phyloP scores from a whole-genome alignment of 1,139 yeast species.

The Pichia sp. region DNA sequence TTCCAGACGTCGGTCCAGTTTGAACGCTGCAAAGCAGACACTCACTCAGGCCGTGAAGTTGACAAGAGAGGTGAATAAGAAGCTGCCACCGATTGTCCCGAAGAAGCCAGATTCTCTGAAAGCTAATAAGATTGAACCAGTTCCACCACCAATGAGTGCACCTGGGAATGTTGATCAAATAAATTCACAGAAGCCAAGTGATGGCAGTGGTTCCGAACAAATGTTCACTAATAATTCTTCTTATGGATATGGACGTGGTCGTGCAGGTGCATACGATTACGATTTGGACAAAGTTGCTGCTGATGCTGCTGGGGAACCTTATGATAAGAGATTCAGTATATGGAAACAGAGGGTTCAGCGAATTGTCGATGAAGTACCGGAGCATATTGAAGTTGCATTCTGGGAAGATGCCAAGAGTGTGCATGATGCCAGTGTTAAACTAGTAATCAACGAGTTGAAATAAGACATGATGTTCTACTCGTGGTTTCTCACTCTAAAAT shows the following conservation, averaged over 20 bases:
- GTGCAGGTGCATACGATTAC: too few relatives aligned
- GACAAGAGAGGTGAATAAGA: conserved; percentile 5
- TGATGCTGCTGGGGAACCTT: too few relatives aligned
- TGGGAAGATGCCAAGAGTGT: conserved; percentile 27
- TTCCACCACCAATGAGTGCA: too few relatives aligned
- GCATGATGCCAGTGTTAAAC: conserved; percentile 19
- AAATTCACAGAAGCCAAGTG: too few relatives aligned
- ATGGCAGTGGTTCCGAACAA: too few relatives aligned
- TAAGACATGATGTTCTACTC: too few relatives aligned
- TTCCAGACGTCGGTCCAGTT: conserved; percentile 16
- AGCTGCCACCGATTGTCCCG: conserved; percentile 27
- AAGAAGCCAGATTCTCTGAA: conserved; percentile 11
- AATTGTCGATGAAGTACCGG: conserved; percentile 34
- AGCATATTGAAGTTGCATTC: conserved; percentile 26
- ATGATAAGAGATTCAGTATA: conserved; percentile 41
- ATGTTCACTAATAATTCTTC: too few relatives aligned
- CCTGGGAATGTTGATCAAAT: too few relatives aligned
- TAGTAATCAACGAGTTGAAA: neutral
- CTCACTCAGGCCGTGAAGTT: neutral
- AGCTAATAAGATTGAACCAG: conserved; percentile 8
- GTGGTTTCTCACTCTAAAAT: too few relatives aligned
- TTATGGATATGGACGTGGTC: too few relatives aligned
- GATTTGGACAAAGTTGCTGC: too few relatives aligned
- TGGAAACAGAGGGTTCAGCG: conserved; percentile 42
- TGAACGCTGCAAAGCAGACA: neutral